Base-by-base conservation (phyloP, 306 rosid species). In the Boehmeria nivea region DNA sequence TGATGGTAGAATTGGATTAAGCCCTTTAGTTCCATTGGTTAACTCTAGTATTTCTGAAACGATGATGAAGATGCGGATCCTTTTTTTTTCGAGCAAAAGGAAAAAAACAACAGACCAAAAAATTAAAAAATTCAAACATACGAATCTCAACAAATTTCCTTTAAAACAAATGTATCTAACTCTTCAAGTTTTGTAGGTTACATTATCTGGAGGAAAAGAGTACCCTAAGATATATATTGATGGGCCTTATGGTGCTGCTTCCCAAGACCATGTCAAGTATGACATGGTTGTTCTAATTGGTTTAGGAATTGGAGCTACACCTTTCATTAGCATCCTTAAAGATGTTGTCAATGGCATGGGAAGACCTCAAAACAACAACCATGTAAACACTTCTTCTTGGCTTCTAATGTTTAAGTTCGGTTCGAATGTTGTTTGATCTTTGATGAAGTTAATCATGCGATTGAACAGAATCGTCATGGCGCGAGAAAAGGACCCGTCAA, bases 241-340 rank as follows among this genome's bases (percentile, higher is more conserved):
- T 63, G 97, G 97, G 38, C 95, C 94, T 40, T 81, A 89, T 63
- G 97, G 94, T 31, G 79, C 89, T 68, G 79, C 97, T 40, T 76
- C 94, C 60, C 94, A 89, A 75, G 97, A 89, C 76, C 85, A 83
- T 69, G 68, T 83, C 58, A 89, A 89, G 65, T 85, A 89, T 64
- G 91, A 89, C 63, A 69, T 64, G 46, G 68, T 78, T 31, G 77
- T 89, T 62, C 79, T 89, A 19, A 79, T 89, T 46, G 97, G 97
- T 7, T 86, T 85, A 15, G 97, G 97, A 64, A 89, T 85, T 34
- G 97, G 95, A 47, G 95, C 87, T 28, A 89, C 97, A 64, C 95
- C 95, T 20, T 86, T 89, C 83, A 79, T 89, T 55, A 76, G 97
- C 82, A 66, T 89, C 87, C 84, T 86, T 48, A 89, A 89, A 81